Evolutionary conservation across 2,329 filamentous ascomycete genomes (phyloP), one percentile per base, ranked within the genome.

Genomic region (Botrytis sinoallii): DNA sequence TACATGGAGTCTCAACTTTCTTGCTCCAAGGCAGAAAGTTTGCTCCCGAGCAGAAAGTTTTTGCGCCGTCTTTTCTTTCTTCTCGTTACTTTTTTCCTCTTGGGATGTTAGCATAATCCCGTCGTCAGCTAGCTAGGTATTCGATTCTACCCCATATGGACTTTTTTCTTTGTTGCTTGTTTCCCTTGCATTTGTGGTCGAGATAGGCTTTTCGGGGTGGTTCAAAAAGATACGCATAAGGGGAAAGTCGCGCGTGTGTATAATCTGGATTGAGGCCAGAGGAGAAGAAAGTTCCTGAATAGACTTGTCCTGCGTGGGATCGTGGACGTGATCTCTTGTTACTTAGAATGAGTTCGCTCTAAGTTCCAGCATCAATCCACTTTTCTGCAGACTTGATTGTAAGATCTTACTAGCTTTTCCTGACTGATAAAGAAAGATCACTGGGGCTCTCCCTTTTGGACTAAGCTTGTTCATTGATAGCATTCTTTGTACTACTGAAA

Each of bases 201-300:
- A 14, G 48, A n/a, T 52, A 3, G 1, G 10, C 1, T 12, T n/a
- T 14, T 14, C 22, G 22, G 22, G 46, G 1, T 25, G 25, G 9
- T 2, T 48, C 0, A 48, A 48, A 48, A 12, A 12, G 0, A 12
- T 52, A 1, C 6, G 25, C n/a, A 0, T 12, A 14, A 52, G 10
- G 4, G 22, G 10, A 52, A 14, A 14, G 10, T 52, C 10, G 22
- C 14, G 10, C 14, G 25, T 1, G 4, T 25, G 4, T 48, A 48
- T 48, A 12, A 25, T 48, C 9, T 25, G 46, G 22, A 25, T 25
- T 12, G 46, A 48, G 22, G 8, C 9, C 10, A 48, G 46, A 48
- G 46, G 25, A 48, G 10, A 2, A 10, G 22, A 48, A 5, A 25
- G 1, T 20, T 48, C 1, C 46, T 48, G 22, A 10, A 48, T 25